phyloP scores from a whole-genome alignment of 345 rosid genomes.

The Sapria himalayana region DNA sequence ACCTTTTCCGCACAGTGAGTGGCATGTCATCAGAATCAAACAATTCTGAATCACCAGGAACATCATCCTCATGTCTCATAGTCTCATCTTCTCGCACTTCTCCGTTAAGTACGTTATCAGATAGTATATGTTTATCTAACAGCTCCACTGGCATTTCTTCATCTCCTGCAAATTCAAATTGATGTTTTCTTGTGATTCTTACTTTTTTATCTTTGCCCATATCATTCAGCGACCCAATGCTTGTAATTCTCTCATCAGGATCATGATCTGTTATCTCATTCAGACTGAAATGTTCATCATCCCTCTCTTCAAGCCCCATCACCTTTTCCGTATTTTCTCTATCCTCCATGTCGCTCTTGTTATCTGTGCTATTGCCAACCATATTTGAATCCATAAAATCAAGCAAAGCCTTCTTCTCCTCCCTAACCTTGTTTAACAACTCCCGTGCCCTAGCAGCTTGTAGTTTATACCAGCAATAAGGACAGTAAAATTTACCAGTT shows the following conservation, averaged over 20 bases:
- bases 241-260: not conserved
- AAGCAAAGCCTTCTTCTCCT: slow-evolving; percentile 11
- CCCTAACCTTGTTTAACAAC: slow-evolving; percentile 16
- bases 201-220: not conserved
- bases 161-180: not conserved
- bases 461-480: slow-evolving; percentile 42
- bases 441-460: slow-evolving; percentile 8
- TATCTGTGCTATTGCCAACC: slow-evolving; percentile 5
- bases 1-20: not conserved
- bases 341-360: not conserved
- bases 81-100: not conserved
- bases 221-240: not conserved
- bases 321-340: too few species aligned
- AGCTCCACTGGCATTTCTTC: too few species aligned
- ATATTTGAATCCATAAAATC: slow-evolving; percentile 9
- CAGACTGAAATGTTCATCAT: not conserved
- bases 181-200: not conserved
- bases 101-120: not conserved
- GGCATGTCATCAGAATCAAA: slow-evolving; percentile 10
- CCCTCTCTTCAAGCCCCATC: not conserved
- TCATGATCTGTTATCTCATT: not conserved
- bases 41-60: slow-evolving; percentile 2
- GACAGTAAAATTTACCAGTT: slow-evolving; percentile 34
- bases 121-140: too few species aligned
- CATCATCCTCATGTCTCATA: not conserved